Conservation (phyloP, 441 rosid genomes). For the Populus hybrid region DNA sequence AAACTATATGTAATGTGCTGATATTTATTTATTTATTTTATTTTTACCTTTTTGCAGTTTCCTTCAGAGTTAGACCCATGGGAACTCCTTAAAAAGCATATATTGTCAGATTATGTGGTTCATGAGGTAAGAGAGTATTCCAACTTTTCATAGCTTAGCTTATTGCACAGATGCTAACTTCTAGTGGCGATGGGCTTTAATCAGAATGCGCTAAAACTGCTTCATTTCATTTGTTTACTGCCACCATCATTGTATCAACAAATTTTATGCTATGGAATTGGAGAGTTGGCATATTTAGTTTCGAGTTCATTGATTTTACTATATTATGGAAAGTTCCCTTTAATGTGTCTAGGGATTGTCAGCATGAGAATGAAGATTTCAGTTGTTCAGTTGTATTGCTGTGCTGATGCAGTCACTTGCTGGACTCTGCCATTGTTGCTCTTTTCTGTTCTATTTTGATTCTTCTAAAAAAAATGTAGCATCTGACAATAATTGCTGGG, state of each 20-base stretch:
- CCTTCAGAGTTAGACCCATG: conserved; percentile 88
- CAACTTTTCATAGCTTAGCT: conserved; percentile 5
- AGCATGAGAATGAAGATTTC: neutral
- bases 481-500: conserved; percentile 40
- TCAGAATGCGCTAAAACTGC: neutral
- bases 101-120: conserved; percentile 75
- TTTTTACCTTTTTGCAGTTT: conserved; percentile 49
- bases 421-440: neutral
- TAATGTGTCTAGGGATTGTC: neutral
- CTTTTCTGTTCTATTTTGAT: conserved; percentile 7
- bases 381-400: neutral
- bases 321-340: neutral
- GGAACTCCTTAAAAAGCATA: conserved; percentile 78
- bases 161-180: conserved; percentile 8
- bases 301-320: conserved; percentile 6
- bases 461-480: conserved; percentile 7
- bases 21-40: neutral
- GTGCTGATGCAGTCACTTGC: neutral
- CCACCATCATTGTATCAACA: neutral
- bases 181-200: neutral
- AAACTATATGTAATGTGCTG: neutral
- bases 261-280: neutral
- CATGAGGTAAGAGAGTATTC: conserved; percentile 60
- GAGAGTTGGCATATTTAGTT: neutral
- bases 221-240: neutral